A percentile compares a stretch with the other conserved stretches of the same genome.
Evolutionary conservation across 129 eudicot genomes (phyloP).

Genomic region (Centaurea solstitialis): DNA sequence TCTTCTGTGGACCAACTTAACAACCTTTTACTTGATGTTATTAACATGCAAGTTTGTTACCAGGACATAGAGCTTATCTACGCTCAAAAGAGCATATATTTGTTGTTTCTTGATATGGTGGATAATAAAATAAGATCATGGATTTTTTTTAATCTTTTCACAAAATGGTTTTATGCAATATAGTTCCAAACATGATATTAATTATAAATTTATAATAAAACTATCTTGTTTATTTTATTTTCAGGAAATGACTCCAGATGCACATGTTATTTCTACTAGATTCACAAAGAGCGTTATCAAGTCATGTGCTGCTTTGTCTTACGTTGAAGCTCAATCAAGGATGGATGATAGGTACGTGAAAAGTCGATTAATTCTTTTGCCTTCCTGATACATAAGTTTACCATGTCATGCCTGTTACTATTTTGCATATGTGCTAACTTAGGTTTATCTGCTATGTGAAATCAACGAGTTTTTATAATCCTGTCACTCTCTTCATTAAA

Average conservation of each 20-base stretch:
- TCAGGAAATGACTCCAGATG: slow-evolving; percentile 96
- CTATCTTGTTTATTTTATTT: neutral
- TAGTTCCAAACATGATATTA: neutral
- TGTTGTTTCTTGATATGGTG: neutral
- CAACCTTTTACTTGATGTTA: neutral
- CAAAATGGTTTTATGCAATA: neutral
- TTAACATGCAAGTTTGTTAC: neutral
- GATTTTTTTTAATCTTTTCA: neutral
- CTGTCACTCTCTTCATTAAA: neutral
- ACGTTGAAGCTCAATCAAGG: slow-evolving; percentile 97
- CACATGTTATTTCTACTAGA: slow-evolving; percentile 82
- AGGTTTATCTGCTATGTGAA: neutral
- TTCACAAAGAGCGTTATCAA: slow-evolving; percentile 88
- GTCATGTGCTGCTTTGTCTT: slow-evolving; percentile 97
- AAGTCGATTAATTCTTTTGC: slow-evolving; percentile 7
- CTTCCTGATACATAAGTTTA: neutral
- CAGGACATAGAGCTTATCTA: neutral
- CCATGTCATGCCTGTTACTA: neutral
- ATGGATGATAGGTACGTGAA: slow-evolving; percentile 90
- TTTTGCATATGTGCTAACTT: neutral
- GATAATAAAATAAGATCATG: neutral
- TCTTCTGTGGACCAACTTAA: neutral
- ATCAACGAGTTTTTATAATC: neutral
- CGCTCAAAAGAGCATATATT: neutral
- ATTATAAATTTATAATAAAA: neutral